Evolutionary conservation across 805 yeast species (phyloP), one percentile per base, ranked within the genome.

Genomic region (Metschnikowia dekortorum): DNA sequence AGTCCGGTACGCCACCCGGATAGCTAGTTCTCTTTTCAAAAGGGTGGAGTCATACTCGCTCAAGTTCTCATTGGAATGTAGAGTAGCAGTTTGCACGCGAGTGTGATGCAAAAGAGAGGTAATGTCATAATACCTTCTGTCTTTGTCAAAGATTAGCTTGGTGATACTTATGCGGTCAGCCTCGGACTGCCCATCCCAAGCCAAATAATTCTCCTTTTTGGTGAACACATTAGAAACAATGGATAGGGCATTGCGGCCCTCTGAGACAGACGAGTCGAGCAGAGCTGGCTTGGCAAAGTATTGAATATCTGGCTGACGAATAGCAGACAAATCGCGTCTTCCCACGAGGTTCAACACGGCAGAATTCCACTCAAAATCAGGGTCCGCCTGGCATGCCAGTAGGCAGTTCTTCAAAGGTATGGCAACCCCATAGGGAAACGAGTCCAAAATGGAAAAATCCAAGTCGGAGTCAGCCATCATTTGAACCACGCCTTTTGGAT

Each of bases 111-210:
- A 64, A 14, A 90, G 65, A 32, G 81, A 78, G 0, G 91, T 80
- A 10, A 87, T 84, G 59, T 91, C 96, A 57, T 80, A 82, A 61
- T 85, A 87, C 43, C 97, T 71, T 42, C 95, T 70, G 64, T 92
- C 98, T 39, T 80, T 77, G 13, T 84, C 81, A 61, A 89, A 92
- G 0, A 91, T 82, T 10, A 86, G 66, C 53, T 80, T 81, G 1
- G 92, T 83, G n/a, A 87, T 76, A 32, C 78, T 78, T 41, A 84
- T 76, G 43, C 85, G 70, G 50, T 85, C 91, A 3, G 84, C 82
- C 58, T 87, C 92, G 0, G 82, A 73, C 45, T 82, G 86, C 8
- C 80, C 85, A 64, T 84, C 88, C 86, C 87, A 83, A 0, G 89
- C 83, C 36, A 77, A 62, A 1, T 80, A 63, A 4, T 72, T 68